These are phyloP conservation scores for Salicornia ramosissima DNA, from an alignment of 148 eudicot species.

Conservation along the genomic window DNA sequence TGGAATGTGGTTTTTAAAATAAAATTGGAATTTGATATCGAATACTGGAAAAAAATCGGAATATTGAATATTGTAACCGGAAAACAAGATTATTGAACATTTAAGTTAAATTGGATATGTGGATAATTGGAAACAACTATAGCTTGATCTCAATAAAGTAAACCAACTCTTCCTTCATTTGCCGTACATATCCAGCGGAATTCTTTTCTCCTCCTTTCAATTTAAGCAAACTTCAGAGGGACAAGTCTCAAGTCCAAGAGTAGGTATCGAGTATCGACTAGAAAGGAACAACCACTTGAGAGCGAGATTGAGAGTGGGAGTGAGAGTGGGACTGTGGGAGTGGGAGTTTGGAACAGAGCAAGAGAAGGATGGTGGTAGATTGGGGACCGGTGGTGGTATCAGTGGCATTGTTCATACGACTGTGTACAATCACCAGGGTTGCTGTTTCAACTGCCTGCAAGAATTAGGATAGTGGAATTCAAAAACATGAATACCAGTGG, in stretches of 20 bases:
- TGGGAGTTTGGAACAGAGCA: not conserved
- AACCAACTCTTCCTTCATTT: too few relatives aligned
- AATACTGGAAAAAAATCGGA: too few relatives aligned
- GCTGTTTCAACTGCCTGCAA: slow-evolving; percentile 68
- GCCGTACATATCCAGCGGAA: too few relatives aligned
- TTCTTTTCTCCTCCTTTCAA: too few relatives aligned
- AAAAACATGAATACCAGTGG: slow-evolving; percentile 82
- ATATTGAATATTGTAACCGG: too few relatives aligned
- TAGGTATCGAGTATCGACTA: not conserved
- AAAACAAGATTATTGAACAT: too few relatives aligned
- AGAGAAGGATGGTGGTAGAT: slow-evolving; percentile 39
- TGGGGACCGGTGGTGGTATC: slow-evolving; percentile 85
- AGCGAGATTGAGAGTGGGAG: not conserved
- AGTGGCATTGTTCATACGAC: slow-evolving; percentile 53
- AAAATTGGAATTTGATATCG: too few relatives aligned
- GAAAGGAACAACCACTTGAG: not conserved
- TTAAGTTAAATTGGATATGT: too few relatives aligned
- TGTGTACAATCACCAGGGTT: slow-evolving; percentile 81
- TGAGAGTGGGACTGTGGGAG: too few relatives aligned
- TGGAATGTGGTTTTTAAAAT: too few relatives aligned
- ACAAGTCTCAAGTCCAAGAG: not conserved
- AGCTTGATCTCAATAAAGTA: too few relatives aligned
- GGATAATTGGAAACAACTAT: too few relatives aligned
- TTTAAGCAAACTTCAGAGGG: not conserved
- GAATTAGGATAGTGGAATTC: slow-evolving; percentile 64